These are phyloP conservation scores for Corymbia calophylla DNA, from an alignment of 441 rosid genomes.

Conservation along the genomic window DNA sequence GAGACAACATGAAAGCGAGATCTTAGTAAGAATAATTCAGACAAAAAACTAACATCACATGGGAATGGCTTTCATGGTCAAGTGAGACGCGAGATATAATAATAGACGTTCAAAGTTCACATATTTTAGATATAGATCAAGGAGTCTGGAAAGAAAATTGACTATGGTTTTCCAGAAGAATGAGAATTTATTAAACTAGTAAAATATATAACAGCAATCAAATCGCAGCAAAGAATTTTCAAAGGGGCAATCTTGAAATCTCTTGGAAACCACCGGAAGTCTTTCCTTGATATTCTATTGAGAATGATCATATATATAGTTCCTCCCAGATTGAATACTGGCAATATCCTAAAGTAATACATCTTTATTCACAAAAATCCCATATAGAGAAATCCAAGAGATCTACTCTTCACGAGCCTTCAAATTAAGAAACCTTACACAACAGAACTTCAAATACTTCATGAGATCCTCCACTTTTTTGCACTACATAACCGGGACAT, in stretches of 20 bases:
- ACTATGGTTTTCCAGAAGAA: neutral
- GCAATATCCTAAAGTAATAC: neutral
- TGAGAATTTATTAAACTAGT: neutral
- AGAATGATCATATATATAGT: neutral
- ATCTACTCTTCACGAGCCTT: neutral
- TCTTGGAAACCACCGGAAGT: neutral
- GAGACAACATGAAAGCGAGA: neutral
- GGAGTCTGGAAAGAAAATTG: neutral
- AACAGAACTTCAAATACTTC: neutral
- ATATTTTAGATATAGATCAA: neutral
- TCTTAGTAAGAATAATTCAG: neutral
- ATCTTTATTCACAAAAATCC: neutral
- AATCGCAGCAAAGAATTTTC: neutral
- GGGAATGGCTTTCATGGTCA: neutral
- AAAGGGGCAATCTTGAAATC: neutral
- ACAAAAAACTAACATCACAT: neutral
- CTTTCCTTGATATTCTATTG: neutral
- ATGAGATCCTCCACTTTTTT: neutral
- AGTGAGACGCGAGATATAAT: neutral
- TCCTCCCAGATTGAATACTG: neutral
- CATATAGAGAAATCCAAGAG: neutral
- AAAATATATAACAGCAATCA: neutral
- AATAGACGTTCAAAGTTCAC: neutral
- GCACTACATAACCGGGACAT: neutral
- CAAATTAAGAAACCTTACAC: neutral